phyloP scores from a whole-genome alignment of 2,329 filamentous ascomycete species.

The Epichloe brachyelytri region DNA sequence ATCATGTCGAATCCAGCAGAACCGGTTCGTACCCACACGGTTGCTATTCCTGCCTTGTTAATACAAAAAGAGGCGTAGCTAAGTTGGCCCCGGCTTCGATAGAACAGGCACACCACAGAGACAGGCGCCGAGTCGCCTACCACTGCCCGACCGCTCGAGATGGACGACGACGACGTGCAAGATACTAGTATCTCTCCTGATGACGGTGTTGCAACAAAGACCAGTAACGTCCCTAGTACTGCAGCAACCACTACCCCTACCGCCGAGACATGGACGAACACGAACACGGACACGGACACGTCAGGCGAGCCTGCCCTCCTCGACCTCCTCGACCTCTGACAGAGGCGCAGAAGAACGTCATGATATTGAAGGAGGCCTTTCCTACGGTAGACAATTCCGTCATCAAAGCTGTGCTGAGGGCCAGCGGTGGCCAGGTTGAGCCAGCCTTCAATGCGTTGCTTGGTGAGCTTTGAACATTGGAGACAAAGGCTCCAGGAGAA shows the following conservation, averaged over 20 bases:
- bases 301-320: constrained; percentile 37
- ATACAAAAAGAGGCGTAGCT: constrained; percentile 9
- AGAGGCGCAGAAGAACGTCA: constrained; percentile 72
- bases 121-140: constrained; percentile 50
- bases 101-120: constrained; percentile 31
- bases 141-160: constrained; percentile 50
- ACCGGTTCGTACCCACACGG: constrained; percentile 25
- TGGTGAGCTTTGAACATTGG: constrained; percentile 35
- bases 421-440: constrained; percentile 79
- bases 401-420: constrained; percentile 75
- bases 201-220: constrained; percentile 21
- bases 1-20: constrained; percentile 31
- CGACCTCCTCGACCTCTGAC: constrained; percentile 74
- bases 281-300: background rate
- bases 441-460: constrained; percentile 91
- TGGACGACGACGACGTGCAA: constrained; percentile 59
- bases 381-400: constrained; percentile 68
- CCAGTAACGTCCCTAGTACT: background rate
- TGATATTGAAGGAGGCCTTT: constrained; percentile 87
- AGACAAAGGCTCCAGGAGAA: background rate
- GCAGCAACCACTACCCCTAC: constrained; percentile 14
- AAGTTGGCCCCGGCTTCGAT: constrained; percentile 9
- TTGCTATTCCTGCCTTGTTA: background rate
- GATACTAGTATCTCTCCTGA: constrained; percentile 40
- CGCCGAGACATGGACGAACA: constrained; percentile 16